Evolutionary conservation across 768 basidiomycete genomes (phyloP), one percentile per base, ranked within the genome.

Genomic region (Phlebiopsis gigantea): DNA sequence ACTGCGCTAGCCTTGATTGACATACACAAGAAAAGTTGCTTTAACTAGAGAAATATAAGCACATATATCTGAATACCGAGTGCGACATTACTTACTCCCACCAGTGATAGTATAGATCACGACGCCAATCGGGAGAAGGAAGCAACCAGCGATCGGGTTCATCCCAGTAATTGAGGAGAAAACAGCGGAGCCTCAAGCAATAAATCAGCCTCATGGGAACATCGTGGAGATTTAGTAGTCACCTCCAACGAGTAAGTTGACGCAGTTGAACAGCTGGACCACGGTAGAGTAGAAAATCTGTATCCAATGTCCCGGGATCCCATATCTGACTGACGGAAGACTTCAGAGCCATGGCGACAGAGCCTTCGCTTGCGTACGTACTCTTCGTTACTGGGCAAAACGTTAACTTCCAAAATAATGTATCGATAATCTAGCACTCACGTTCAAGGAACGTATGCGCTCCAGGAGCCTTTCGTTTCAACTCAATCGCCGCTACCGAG

Each of bases 401-500:
- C n/a, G n/a, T n/a, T n/a, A n/a, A n/a, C n/a, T n/a, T 19, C 5
- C 28, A 5, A 12, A 21, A 14, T 43, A 1, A 22, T 1, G 26
- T 8, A 8, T 21, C 28, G 26, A 31, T 14, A n/a, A 2, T 21
- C 34, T 1, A 22, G 9, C 15, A 57, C 56, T 26, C 28, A 57
- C 56, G 34, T 54, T 61, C 60, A 15, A 61, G 42, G 24, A 57
- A 61, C 2, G 60, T 61, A 28, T 61, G 60, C 7, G 56, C 56
- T 2, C 60, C 53, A 0, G 60, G 60, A 10, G 60, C 60, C 31
- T 57, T 57, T 26, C 57, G 51, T 28, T 61, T 61, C 8, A 61
- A 52, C 26, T 61, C 57, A 8, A 61, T 57, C 7, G 56, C 57
- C 4, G 53, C 52, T 10, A 61, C 57, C 5, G 60, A 53, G 49